Evolutionary conservation across 352 stramenopile genomes (phyloP).

Genomic region (Globisporangium mamillatum): DNA sequence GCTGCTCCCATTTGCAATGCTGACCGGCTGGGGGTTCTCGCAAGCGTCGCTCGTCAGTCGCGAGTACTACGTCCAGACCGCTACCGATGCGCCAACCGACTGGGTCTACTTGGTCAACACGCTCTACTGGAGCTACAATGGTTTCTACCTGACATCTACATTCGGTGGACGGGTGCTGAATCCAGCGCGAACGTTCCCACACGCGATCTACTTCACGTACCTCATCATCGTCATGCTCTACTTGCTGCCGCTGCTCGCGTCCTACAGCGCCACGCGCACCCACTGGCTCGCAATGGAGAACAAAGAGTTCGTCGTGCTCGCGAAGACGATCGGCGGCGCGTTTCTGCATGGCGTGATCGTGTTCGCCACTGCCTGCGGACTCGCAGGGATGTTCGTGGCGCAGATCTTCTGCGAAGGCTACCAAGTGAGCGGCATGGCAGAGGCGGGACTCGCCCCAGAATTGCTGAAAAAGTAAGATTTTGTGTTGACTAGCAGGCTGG

Average conservation of each 20-base stretch:
- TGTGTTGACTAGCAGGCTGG: too few relatives aligned
- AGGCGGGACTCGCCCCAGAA: conserved; percentile 68
- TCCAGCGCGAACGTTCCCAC: conserved; percentile 31
- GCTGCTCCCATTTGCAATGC: conserved; percentile 61
- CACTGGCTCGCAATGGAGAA: conserved; percentile 67
- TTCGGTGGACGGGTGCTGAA: conserved; percentile 87
- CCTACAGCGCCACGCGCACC: conserved; percentile 41
- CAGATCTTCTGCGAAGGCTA: conserved; percentile 86
- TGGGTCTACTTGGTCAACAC: conserved; percentile 88
- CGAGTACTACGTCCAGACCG: conserved; percentile 9
- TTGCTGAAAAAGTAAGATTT: conserved; percentile 36
- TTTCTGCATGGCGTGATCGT: conserved; percentile 82
- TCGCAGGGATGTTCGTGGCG: conserved; percentile 84
- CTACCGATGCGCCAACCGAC: conserved; percentile 27
- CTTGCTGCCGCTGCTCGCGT: conserved; percentile 78
- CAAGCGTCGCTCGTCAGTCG: conserved; percentile 13
- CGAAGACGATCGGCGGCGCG: conserved; percentile 58
- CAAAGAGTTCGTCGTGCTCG: conserved; percentile 72
- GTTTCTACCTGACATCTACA: conserved; percentile 77
- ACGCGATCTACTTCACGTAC: conserved; percentile 72
- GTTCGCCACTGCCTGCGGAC: conserved; percentile 61
- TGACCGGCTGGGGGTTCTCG: conserved; percentile 29
- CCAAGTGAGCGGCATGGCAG: conserved; percentile 62
- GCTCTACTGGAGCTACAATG: conserved; percentile 94
- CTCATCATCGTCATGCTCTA: conserved; percentile 64